Evolutionary conservation across 257 asterid species (phyloP), one percentile per base, ranked within the genome.

Genomic region (Ocimum tenuiflorum): DNA sequence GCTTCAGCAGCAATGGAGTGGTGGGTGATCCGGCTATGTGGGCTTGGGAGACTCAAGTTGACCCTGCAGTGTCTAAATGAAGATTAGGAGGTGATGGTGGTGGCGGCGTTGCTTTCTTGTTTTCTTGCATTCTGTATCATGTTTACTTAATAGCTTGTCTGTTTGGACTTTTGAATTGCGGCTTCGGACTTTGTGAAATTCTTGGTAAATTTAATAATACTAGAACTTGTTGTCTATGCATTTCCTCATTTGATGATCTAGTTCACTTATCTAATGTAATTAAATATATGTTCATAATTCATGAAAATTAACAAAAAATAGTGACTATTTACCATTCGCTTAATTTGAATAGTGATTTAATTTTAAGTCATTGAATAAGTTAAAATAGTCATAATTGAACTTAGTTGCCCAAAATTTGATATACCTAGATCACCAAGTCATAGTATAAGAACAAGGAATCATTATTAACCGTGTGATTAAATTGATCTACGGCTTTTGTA

Each of bases 21-120:
- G 64, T 72, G 41, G 55, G 67, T 18, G 84, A 75, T 68, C 69
- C 86, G 4, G 94, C 84, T 12, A 70, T 83, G 17, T 91, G 94
- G 94, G 38, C 72, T 45, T 91, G 91, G 94, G 88, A 83, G 4
- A 63, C 83, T 74, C 82, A 86, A 74, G 83, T 63, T 24, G 31
- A 24, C 4, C 36, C 36, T 31, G 36, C 36, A 31, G 36, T 31
- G 5, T 31, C 36, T 6, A 31, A 31, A 31, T 31, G 36, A 31
- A 31, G 36, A 31, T 31, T 31, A 31, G 6, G 36, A 3, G 41
- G 12, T 3, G 60, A 17, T 38, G 19, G n/a, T n/a, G n/a, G n/a
- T 49, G 4, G 31, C 31, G 4, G 31, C 31, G n/a, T n/a, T 50
- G 4, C 23, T 60, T 20, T 4, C 50, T 13, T 47, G 57, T 31